These are phyloP conservation scores for Desmodesmus armatus DNA, from an alignment of 139 green algal genomes.

Conservation along the genomic window DNA sequence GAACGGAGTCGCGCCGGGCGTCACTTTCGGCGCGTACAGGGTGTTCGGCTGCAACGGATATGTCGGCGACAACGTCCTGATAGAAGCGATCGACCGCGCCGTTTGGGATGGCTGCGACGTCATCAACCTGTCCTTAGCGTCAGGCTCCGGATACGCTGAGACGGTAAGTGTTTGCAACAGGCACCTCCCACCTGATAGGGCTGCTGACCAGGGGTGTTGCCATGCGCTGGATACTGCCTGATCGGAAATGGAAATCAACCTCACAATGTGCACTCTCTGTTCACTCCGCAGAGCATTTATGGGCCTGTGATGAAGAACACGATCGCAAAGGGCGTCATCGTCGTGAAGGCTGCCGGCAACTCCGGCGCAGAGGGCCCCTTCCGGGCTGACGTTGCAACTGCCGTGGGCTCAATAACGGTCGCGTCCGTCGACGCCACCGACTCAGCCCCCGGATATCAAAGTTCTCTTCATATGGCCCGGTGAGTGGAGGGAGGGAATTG, in stretches of 20 bases:
- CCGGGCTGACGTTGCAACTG: neutral
- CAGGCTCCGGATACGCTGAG: neutral
- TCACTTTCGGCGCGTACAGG: neutral
- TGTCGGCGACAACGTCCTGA: neutral
- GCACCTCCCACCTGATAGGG: no score
- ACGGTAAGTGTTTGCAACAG: neutral
- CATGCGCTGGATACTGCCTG: no score
- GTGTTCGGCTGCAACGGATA: slow-evolving; percentile 20
- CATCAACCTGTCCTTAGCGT: slow-evolving; percentile 30
- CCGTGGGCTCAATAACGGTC: neutral
- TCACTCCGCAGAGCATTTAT: neutral
- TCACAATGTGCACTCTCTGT: neutral
- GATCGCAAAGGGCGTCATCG: neutral
- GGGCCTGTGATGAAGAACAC: neutral
- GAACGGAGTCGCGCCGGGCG: slow-evolving; percentile 2
- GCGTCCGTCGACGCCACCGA: neutral
- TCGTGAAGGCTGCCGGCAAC: slow-evolving; percentile 15
- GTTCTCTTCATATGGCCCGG: slow-evolving; percentile 3
- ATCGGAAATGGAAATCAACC: no score
- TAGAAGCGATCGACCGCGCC: slow-evolving; percentile 17
- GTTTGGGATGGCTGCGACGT: slow-evolving; percentile 28
- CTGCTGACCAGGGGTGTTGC: no score
- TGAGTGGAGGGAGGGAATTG: no score
- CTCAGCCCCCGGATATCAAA: neutral
- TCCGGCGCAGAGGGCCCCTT: neutral